A percentile compares a stretch with the other conserved stretches of the same genome.
phyloP scores from a whole-genome alignment of 768 basidiomycete genomes.

The Strobilomyces confusus region DNA sequence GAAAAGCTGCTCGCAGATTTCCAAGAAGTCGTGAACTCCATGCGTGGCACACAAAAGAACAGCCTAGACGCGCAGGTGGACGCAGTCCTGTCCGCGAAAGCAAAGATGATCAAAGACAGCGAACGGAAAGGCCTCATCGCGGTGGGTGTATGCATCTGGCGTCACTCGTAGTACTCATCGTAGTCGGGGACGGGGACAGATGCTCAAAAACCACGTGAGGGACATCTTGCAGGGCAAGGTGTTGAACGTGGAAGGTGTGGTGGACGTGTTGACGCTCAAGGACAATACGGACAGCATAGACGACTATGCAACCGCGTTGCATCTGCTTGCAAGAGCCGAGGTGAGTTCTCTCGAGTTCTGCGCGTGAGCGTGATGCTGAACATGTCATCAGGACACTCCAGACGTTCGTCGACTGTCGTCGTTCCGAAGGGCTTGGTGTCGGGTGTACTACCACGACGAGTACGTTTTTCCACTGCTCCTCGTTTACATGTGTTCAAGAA shows the following conservation, averaged over 20 bases:
- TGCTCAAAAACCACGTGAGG: conserved; percentile 67
- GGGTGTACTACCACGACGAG: conserved; percentile 89
- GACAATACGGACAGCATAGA: conserved; percentile 60
- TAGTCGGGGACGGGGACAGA: conserved; percentile 32
- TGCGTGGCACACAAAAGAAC: conserved; percentile 54
- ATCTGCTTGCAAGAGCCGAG: conserved; percentile 54
- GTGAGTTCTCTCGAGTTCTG: conserved; percentile 33
- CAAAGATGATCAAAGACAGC: conserved; percentile 33
- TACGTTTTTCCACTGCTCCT: conserved; percentile 36
- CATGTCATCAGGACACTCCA: conserved; percentile 54
- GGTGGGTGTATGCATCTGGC: conserved; percentile 17
- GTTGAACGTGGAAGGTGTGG: conserved; percentile 71
- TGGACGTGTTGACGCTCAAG: conserved; percentile 83
- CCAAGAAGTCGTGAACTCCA: conserved; percentile 40
- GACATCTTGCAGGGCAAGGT: conserved; percentile 71
- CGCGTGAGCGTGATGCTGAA: background rate
- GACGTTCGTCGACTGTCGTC: conserved; percentile 65
- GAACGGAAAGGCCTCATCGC: conserved; percentile 49
- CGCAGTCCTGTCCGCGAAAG: conserved; percentile 53
- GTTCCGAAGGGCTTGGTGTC: conserved; percentile 77
- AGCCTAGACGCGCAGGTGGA: conserved; percentile 69
- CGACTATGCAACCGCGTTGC: conserved; percentile 67
- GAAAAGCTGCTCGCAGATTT: conserved; percentile 64
- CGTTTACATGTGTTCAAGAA: background rate
- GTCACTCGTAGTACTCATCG: background rate